These are phyloP conservation scores for Mycena venus DNA, from an alignment of 768 basidiomycete species.

Conservation along the genomic window DNA sequence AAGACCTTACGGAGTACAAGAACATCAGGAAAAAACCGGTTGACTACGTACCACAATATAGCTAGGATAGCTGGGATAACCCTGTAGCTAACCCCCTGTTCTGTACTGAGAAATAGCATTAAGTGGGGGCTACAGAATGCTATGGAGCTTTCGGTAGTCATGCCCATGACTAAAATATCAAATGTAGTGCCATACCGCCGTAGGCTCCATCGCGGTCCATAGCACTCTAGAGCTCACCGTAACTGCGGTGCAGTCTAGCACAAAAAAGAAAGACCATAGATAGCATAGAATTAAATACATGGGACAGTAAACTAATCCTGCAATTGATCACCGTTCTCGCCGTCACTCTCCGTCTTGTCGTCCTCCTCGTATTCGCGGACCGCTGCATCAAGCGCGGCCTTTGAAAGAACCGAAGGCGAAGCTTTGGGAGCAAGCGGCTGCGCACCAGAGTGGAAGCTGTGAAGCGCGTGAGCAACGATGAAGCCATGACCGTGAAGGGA, in stretches of 20 bases:
- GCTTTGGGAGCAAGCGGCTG: background rate
- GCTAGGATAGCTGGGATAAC: conserved; percentile 4
- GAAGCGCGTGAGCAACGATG: background rate
- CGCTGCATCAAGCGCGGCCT: background rate
- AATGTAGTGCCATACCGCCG: background rate
- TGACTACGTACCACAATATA: background rate
- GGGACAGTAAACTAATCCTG: background rate
- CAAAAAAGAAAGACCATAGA: background rate
- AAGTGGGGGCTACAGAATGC: background rate
- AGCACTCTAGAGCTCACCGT: background rate
- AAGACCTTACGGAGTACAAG: too few species aligned
- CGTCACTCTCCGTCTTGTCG: too few species aligned
- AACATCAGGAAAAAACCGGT: conserved; percentile 1
- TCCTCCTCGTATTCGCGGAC: background rate
- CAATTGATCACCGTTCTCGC: too few species aligned
- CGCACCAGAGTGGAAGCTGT: conserved; percentile 12
- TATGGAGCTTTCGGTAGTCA: background rate
- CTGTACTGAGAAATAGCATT: background rate
- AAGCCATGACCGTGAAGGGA: background rate
- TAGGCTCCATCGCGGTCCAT: background rate
- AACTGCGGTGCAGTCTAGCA: background rate
- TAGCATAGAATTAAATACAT: background rate
- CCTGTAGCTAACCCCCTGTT: background rate
- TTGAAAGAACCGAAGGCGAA: background rate
- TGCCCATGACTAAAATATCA: background rate